Percentiles rank a stretch among this genome's conserved stretches.
These are phyloP conservation scores for Pleurotus platypus DNA, from an alignment of 768 basidiomycete genomes.

Conservation along the genomic window DNA sequence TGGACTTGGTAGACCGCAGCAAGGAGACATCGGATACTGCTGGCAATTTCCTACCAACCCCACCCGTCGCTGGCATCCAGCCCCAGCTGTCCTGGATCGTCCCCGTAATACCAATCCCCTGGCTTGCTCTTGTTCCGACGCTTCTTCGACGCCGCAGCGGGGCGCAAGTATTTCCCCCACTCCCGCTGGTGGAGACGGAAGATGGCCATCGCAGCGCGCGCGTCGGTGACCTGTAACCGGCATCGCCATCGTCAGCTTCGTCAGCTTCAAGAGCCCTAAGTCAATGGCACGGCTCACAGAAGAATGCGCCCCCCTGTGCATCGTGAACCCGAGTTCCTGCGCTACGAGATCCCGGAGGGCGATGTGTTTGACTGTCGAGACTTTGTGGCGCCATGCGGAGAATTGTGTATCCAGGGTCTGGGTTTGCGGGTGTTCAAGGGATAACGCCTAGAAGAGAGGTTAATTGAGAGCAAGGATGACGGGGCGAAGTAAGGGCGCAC, in stretches of 20 bases:
- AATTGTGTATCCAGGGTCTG: slow-evolving; percentile 69
- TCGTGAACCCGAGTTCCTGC: slow-evolving; percentile 75
- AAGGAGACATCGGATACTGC: no score
- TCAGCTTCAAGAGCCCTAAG: no score
- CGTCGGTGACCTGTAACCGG: slow-evolving; percentile 73
- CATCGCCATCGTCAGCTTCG: no score
- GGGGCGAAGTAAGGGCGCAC: slow-evolving; percentile 31
- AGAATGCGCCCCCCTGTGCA: slow-evolving; percentile 87
- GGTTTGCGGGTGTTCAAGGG: slow-evolving; percentile 66
- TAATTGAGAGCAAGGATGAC: background rate
- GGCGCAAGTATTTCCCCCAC: slow-evolving; percentile 65
- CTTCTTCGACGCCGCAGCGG: no score
- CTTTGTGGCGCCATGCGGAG: slow-evolving; percentile 53
- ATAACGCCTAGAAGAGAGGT: slow-evolving; percentile 42
- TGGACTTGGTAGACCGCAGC: no score
- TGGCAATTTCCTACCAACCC: no score
- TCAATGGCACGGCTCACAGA: slow-evolving; percentile 51
- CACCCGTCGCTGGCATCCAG: no score
- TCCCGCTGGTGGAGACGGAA: slow-evolving; percentile 77
- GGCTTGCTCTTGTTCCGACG: slow-evolving; percentile 12
- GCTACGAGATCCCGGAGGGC: slow-evolving; percentile 78
- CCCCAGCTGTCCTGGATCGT: no score
- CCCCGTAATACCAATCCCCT: no score
- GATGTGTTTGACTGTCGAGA: slow-evolving; percentile 58
- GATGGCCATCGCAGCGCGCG: slow-evolving; percentile 92